Evolutionary conservation across 2,329 filamentous ascomycete species (phyloP).

Genomic region (Monosporascus ibericus): DNA sequence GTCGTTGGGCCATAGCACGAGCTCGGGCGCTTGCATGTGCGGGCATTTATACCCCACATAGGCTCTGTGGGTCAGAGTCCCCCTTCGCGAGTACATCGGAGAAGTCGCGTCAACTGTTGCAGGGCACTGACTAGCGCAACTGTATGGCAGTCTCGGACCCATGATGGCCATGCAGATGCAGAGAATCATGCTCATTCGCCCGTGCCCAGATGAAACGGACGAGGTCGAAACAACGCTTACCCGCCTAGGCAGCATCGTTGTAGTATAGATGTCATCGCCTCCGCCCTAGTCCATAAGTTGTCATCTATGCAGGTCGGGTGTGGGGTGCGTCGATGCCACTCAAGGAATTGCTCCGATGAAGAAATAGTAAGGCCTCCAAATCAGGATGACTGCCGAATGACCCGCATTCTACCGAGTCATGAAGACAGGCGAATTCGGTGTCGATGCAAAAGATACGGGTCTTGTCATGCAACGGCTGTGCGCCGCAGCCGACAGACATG

Average conservation of each 20-base stretch:
- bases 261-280: neutral
- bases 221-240: neutral
- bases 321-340: neutral
- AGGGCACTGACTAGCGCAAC: too few relatives aligned
- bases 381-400: neutral
- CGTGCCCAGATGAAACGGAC: neutral
- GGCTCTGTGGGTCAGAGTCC: neutral
- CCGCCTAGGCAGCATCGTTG: neutral
- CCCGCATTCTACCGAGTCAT: neutral
- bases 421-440: too few relatives aligned
- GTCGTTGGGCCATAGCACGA: neutral
- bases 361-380: neutral
- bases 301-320: neutral
- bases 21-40: neutral
- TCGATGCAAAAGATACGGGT: neutral
- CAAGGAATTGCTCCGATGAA: neutral
- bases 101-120: neutral
- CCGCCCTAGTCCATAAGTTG: neutral
- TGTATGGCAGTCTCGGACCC: neutral
- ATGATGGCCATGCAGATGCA: neutral
- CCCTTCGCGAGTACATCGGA: neutral
- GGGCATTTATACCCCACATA: neutral
- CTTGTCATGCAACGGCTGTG: conserved; percentile 8
- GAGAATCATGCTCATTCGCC: neutral
- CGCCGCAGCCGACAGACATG: conserved; percentile 15